Conservation (phyloP, 2,329 filamentous ascomycete species). For the Arachnopeziza araneosa region DNA sequence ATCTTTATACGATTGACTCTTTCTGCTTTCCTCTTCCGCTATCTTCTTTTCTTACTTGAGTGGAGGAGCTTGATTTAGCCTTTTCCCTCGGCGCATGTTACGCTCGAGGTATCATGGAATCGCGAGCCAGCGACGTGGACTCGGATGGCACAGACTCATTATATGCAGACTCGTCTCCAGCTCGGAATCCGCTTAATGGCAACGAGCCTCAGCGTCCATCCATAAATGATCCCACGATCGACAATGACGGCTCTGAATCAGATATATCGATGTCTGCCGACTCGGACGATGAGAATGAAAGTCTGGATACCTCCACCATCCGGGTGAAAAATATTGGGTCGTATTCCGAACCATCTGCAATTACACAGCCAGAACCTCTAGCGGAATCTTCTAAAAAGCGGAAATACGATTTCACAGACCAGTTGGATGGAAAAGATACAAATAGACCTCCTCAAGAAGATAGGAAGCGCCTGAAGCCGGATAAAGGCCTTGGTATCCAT, state of each 20-base stretch:
- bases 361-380: background rate
- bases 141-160: constrained; percentile 27
- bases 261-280: constrained; percentile 34
- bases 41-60: constrained; percentile 18
- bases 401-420: constrained; percentile 18
- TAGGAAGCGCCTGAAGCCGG: constrained; percentile 26
- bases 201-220: constrained; percentile 6
- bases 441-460: constrained; percentile 14
- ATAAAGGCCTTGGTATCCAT: constrained; percentile 13
- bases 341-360: background rate
- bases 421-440: constrained; percentile 14
- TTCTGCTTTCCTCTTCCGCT: constrained; percentile 21
- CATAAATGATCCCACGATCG: constrained; percentile 12
- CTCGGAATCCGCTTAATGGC: constrained; percentile 11
- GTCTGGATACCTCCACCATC: background rate
- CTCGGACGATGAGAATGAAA: constrained; percentile 28
- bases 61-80: background rate
- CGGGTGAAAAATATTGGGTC: background rate
- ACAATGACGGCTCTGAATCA: constrained; percentile 29
- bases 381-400: constrained; percentile 17
- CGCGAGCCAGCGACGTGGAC: constrained; percentile 20
- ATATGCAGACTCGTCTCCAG: constrained; percentile 20
- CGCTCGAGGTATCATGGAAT: constrained; percentile 16
- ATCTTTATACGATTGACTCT: constrained; percentile 21
- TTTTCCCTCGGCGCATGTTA: background rate